These are phyloP conservation scores for Neurospora sp. DNA, from an alignment of 495 filamentous ascomycete genomes.

Conservation along the genomic window DNA sequence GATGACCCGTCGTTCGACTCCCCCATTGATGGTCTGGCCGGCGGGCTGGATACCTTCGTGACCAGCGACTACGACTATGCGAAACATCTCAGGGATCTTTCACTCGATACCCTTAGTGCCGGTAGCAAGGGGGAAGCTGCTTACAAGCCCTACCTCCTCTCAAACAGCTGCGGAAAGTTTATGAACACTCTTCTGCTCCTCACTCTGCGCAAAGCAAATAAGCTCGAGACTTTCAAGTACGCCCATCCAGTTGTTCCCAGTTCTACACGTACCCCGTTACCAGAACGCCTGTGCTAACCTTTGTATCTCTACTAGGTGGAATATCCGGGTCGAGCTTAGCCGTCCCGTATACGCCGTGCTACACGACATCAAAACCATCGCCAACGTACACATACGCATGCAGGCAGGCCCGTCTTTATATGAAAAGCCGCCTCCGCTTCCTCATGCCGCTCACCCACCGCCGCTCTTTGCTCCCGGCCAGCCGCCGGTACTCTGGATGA, in stretches of 20 bases:
- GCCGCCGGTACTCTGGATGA: not conserved
- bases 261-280: not conserved
- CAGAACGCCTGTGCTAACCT: constrained; percentile 1
- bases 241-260: constrained; percentile 1
- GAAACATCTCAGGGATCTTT: constrained; percentile 39
- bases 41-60: constrained; percentile 48
- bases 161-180: constrained; percentile 49
- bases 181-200: constrained; percentile 51
- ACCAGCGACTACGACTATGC: constrained; percentile 53
- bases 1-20: constrained; percentile 36
- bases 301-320: constrained; percentile 38
- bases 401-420: constrained; percentile 41
- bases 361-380: constrained; percentile 40
- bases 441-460: constrained; percentile 6
- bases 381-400: constrained; percentile 49
- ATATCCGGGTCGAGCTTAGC: constrained; percentile 51
- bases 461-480: not conserved
- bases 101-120: constrained; percentile 37
- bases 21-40: constrained; percentile 41
- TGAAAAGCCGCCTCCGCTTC: constrained; percentile 32
- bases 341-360: constrained; percentile 46
- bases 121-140: constrained; percentile 35
- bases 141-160: constrained; percentile 37
- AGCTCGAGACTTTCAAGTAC: constrained; percentile 48
- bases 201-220: constrained; percentile 39